phyloP scores from a whole-genome alignment of 495 filamentous ascomycete genomes.

The Oidiodendron maius region DNA sequence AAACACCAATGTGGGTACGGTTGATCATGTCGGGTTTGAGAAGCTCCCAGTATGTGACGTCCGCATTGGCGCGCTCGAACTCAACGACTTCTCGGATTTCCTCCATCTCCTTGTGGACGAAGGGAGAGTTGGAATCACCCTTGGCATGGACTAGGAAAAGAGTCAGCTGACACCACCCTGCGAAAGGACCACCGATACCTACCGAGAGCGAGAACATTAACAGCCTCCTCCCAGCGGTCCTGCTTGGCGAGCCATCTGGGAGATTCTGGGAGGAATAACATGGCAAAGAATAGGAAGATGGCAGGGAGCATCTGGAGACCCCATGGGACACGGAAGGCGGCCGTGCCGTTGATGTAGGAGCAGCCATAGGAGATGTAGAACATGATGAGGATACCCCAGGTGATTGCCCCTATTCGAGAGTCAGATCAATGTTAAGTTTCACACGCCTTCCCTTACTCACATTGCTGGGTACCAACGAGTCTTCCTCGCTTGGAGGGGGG shows the following conservation, averaged over 20 bases:
- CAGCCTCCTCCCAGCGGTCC: conserved; percentile 67
- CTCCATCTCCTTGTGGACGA: conserved; percentile 58
- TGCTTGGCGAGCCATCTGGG: conserved; percentile 69
- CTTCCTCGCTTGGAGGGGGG: conserved; percentile 64
- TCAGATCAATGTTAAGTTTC: neutral
- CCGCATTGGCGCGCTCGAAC: conserved; percentile 56
- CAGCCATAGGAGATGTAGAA: conserved; percentile 75
- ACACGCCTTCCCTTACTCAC: conserved; percentile 4
- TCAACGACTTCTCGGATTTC: conserved; percentile 68
- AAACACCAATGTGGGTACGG: conserved; percentile 66
- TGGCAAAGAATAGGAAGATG: conserved; percentile 52
- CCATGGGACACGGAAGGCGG: conserved; percentile 70
- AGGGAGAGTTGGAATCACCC: conserved; percentile 54
- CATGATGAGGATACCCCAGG: conserved; percentile 80
- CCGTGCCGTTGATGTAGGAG: conserved; percentile 54
- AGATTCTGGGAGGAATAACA: conserved; percentile 66
- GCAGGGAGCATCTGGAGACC: conserved; percentile 71
- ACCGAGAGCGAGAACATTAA: conserved; percentile 50
- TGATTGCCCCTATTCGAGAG: conserved; percentile 62
- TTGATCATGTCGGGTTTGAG: conserved; percentile 69
- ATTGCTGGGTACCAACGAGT: conserved; percentile 67
- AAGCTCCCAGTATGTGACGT: conserved; percentile 64
- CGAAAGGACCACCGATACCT: neutral
- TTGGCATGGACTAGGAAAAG: conserved; percentile 52
- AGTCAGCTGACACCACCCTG: neutral